Base-by-base conservation (phyloP, 2,329 filamentous ascomycete species). In the Pezicula radicicola region DNA sequence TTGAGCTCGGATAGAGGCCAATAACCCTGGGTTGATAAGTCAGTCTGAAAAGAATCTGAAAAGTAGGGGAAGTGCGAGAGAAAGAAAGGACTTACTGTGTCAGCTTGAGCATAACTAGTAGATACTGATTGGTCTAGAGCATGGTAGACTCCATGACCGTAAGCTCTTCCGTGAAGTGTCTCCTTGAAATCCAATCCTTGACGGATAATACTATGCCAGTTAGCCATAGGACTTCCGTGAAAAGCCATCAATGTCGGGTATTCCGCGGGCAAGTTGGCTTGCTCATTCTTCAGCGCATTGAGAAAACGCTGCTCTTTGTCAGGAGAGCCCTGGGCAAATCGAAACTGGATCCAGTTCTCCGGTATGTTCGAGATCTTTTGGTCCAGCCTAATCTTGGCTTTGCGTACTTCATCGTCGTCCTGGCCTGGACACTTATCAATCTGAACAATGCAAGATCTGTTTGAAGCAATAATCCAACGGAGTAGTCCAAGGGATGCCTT, bases 181-280 rank as follows among this genome's bases (percentile, higher is more conserved):
- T 79, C 68, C 4, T 82, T 79, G 70, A 85, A 96, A 65, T 96
- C 82, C 6, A 97, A 74, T 0, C 92, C 91, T 54, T 87, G 83
- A 30, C 91, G 83, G 56, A 96, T 83, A 61, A 97, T 96, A 61
- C 86, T 88, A 68, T 97, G 92, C 92, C 92, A 96, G 62, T 96
- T 96, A 3, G 68, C 58, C 3, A 96, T 57, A 0, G 72, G 67
- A 62, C 89, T 95, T 6, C 91, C 92, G 66, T 97, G 92, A 85
- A 88, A 96, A 0, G 89, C 90, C 62, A 96, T 91, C 2, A 96
- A 68, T 0, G 89, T 93, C 0, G 88, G 87, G 58, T 82, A 74
- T 53, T 69, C 58, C 43, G 75, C 59, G 1, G 64, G 54, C 4
- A 61, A 40, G 18, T 56, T 63, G 10, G 50, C 45, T 28, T 66